Percentiles rank a stretch among this genome's conserved stretches.
phyloP scores from a whole-genome alignment of 2,329 filamentous ascomycete genomes.

The Diplodia intermedia region DNA sequence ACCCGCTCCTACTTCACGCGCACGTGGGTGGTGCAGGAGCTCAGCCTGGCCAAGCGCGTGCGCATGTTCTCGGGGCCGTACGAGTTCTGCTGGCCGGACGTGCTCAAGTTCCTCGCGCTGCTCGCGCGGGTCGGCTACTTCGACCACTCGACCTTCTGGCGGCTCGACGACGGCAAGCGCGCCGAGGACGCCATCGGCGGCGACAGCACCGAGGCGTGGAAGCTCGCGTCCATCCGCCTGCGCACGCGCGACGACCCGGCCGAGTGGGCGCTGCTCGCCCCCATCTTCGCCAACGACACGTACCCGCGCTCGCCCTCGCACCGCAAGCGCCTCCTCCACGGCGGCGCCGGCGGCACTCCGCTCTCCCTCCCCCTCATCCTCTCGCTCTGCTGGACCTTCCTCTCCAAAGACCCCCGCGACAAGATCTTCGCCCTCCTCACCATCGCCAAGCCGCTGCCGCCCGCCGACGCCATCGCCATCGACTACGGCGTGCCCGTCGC shows the following conservation, averaged over 20 bases:
- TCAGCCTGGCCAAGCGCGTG: constrained; percentile 15
- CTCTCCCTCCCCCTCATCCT: constrained; percentile 5
- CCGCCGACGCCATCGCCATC: not conserved
- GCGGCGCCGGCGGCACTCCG: not conserved
- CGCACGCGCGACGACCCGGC: constrained; percentile 1
- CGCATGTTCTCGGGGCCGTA: constrained; percentile 1
- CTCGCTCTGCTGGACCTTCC: constrained; percentile 2
- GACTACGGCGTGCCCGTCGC: not conserved
- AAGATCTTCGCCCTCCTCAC: constrained; percentile 15
- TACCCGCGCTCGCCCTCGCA: not conserved
- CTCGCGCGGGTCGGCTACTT: constrained; percentile 19
- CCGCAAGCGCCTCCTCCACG: not conserved
- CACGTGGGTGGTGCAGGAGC: constrained; percentile 27
- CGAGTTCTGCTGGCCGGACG: constrained; percentile 19
- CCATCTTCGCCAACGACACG: not conserved
- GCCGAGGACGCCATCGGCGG: constrained; percentile 16
- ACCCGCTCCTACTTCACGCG: constrained; percentile 22
- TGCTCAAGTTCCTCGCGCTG: constrained; percentile 20
- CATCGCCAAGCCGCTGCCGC: not conserved
- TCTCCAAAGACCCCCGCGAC: constrained; percentile 16
- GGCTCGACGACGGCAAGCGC: constrained; percentile 9
- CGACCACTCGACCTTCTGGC: constrained; percentile 16
- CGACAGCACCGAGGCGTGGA: constrained; percentile 18
- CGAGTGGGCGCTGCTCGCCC: constrained; percentile 14
- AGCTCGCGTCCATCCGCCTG: constrained; percentile 15